phyloP scores from a whole-genome alignment of 352 stramenopile species.

The Phytophthora litchii region DNA sequence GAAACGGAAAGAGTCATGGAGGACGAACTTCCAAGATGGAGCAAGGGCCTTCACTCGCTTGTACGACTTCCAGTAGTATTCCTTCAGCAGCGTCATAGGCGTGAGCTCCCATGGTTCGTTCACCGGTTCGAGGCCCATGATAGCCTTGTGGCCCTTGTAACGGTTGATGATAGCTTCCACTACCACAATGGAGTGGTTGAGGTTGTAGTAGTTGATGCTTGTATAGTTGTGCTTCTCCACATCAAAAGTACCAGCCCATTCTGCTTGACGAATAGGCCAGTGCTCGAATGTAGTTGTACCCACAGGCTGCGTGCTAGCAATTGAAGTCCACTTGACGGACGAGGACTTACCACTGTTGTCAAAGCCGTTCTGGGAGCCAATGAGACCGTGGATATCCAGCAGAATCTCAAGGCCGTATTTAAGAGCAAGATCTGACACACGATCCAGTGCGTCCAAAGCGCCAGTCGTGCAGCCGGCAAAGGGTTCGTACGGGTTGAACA shows the following conservation, averaged over 20 bases:
- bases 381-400: slow-evolving; percentile 93
- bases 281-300: slow-evolving; percentile 94
- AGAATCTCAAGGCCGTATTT: slow-evolving; percentile 91
- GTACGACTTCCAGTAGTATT: slow-evolving; percentile 98
- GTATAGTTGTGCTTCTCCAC: slow-evolving; percentile 86
- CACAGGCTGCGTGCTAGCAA: slow-evolving; percentile 80
- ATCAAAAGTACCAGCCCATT: slow-evolving; percentile 94
- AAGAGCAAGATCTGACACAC: slow-evolving; percentile 83
- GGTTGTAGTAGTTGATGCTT: slow-evolving; percentile 91
- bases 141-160: slow-evolving; percentile 89
- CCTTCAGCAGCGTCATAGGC: slow-evolving; percentile 91
- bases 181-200: slow-evolving; percentile 92
- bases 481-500: slow-evolving; percentile 95
- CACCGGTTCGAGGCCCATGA: slow-evolving; percentile 94
- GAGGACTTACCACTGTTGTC: slow-evolving; percentile 93
- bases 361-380: slow-evolving; percentile 96
- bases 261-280: slow-evolving; percentile 91
- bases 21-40: slow-evolving; percentile 95
- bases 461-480: slow-evolving; percentile 94
- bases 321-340: slow-evolving; percentile 91
- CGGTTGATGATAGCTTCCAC: slow-evolving; percentile 90
- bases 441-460: slow-evolving; percentile 91
- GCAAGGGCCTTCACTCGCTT: slow-evolving; percentile 92
- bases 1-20: slow-evolving; percentile 97
- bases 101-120: slow-evolving; percentile 97